These are phyloP conservation scores for Saccharomycopsis sp. DNA, from an alignment of 805 yeast genomes.

Conservation along the genomic window DNA sequence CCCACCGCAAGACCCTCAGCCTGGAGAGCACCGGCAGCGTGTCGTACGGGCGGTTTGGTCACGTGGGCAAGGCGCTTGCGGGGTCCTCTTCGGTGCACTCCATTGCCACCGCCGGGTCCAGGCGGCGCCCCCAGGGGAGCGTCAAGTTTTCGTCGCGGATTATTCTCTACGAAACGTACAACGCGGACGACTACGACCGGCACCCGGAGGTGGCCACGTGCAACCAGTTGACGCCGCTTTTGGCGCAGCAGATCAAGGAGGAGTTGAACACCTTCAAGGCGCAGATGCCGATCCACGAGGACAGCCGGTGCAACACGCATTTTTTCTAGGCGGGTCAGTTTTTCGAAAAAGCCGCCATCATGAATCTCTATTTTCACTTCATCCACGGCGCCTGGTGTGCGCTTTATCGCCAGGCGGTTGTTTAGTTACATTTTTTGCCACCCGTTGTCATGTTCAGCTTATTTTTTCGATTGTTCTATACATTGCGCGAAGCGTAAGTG, in stretches of 20 bases:
- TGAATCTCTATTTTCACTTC: background rate
- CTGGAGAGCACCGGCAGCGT: background rate
- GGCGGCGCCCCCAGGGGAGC: constrained; percentile 1
- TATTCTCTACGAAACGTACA: constrained; percentile 77
- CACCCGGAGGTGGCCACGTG: constrained; percentile 91
- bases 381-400: background rate
- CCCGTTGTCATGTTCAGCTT: background rate
- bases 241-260: constrained; percentile 80
- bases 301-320: constrained; percentile 75
- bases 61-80: too few species aligned
- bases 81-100: constrained; percentile 11
- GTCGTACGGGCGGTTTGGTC: background rate
- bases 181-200: constrained; percentile 81
- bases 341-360: too few species aligned
- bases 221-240: constrained; percentile 76
- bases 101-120: background rate
- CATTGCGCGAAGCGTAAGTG: too few species aligned
- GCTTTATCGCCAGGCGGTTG: background rate
- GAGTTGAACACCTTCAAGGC: constrained; percentile 77
- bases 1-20: constrained; percentile 1
- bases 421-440: background rate
- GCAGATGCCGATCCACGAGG: constrained; percentile 77
- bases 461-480: too few species aligned
- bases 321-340: constrained; percentile 47
- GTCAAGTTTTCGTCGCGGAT: constrained; percentile 77